A percentile compares a stretch with the other conserved stretches of the same genome.
Conservation (phyloP, 257 asterid species). For the Leonotis leonurus region DNA sequence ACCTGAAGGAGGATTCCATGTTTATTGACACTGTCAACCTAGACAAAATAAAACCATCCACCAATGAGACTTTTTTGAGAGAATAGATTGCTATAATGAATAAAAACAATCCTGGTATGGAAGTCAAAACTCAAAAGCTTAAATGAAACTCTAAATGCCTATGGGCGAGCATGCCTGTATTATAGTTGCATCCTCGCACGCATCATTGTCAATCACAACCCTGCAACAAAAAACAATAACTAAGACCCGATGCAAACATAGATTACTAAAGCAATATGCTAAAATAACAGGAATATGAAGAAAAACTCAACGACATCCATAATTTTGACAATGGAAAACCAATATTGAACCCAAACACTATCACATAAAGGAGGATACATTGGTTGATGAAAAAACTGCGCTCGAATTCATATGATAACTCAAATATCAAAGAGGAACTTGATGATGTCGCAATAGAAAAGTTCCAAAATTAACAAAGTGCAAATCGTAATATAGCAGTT, state of each 20-base stretch:
- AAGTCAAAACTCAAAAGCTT: not conserved
- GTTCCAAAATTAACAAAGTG: not conserved
- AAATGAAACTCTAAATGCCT: not conserved
- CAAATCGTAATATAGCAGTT: too few species aligned
- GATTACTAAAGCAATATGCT: not conserved
- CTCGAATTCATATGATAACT: not conserved
- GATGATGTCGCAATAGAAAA: not conserved
- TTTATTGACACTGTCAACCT: conserved; percentile 74
- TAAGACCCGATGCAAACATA: not conserved
- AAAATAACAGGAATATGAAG: not conserved
- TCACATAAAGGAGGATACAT: not conserved
- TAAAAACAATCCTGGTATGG: conserved; percentile 2
- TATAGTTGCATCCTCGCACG: conserved; percentile 60
- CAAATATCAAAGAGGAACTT: not conserved
- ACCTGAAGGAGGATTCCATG: conserved; percentile 71
- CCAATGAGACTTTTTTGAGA: not conserved
- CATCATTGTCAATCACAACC: conserved; percentile 62
- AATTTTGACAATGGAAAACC: not conserved
- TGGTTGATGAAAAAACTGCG: not conserved
- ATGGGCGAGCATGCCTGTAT: conserved; percentile 42
- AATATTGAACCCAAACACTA: not conserved
- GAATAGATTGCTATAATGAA: not conserved
- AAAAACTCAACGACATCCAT: not conserved
- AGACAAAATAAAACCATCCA: conserved; percentile 6
- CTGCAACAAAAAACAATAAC: conserved; percentile 33